These are phyloP conservation scores for Hortaea werneckii DNA, from an alignment of 2,329 filamentous ascomycete genomes.

Conservation along the genomic window DNA sequence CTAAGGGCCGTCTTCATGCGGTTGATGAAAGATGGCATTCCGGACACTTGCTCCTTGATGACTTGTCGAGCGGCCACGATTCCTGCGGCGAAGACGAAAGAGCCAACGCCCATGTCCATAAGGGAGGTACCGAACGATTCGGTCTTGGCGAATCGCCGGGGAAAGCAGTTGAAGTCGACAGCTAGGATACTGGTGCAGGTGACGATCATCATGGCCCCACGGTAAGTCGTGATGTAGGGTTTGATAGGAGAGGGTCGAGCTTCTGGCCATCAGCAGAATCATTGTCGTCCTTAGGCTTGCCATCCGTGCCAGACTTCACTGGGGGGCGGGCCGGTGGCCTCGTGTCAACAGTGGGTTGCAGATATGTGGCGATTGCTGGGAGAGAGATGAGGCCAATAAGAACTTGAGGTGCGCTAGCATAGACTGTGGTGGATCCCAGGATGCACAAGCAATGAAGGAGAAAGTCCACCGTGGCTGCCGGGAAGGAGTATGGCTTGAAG, in stretches of 20 bases:
- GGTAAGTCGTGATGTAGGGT: conserved; percentile 85
- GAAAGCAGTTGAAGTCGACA: conserved; percentile 89
- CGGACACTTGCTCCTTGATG: conserved; percentile 48
- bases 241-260: conserved; percentile 57
- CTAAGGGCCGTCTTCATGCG: conserved; percentile 60
- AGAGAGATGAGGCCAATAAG: conserved; percentile 64
- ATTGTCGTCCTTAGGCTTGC: conserved; percentile 13
- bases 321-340: conserved; percentile 12
- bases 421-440: conserved; percentile 77
- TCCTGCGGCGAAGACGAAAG: conserved; percentile 91
- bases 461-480: conserved; percentile 69
- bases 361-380: conserved; percentile 45
- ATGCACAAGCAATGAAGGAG: conserved; percentile 75
- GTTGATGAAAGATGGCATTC: conserved; percentile 38
- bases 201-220: conserved; percentile 80
- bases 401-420: conserved; percentile 63
- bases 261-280: conserved; percentile 8
- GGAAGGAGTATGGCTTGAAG: conserved; percentile 63
- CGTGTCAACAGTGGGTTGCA: conserved; percentile 36
- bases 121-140: conserved; percentile 99
- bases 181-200: conserved; percentile 91
- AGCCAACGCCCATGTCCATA: conserved; percentile 96
- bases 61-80: conserved; percentile 78
- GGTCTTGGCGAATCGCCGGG: conserved; percentile 89
- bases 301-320: conserved; percentile 9